Evolutionary conservation across 345 rosid species (phyloP), one percentile per base, ranked within the genome.

Genomic region (Geranium brycei): DNA sequence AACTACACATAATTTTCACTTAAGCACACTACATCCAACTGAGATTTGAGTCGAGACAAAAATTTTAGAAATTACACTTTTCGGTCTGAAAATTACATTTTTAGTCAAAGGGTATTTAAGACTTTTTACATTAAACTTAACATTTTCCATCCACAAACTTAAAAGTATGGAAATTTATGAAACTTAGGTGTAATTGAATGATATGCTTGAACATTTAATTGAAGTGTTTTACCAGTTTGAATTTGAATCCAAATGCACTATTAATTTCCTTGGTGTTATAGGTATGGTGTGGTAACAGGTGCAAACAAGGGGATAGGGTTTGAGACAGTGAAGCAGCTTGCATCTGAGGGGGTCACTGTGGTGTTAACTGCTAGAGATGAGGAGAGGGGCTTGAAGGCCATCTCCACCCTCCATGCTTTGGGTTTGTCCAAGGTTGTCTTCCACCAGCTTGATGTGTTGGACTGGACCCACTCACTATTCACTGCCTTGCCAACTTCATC

Each of bases 401-500:
- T 71, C 0, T 63, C 66, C 0, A 51, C 8, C 66, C 81, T 83
- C 51, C 81, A 75, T 35, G 51, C 61, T 2, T 19, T 69, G 67
- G 80, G 81, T n/a, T 72, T 80, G 11, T 19, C 68, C 0, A 75
- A 69, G 66, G 79, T 80, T 4, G 51, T 78, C 41, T 83, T 80
- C 70, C 85, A 80, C 63, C 83, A 76, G 57, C 87, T 80, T 61
- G 83, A 83, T 71, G 85, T 80, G 15, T 64, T 75, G 75, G 84
- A 80, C 30, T n/a, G n/a, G n/a, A n/a, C n/a, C 72, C 72, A 12
- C 13, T 57, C 31, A 80, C 81, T 68, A 13, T 59, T 17, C 57
- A 70, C 11, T 64, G 69, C 14, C 23, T 78, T 68, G 83, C 81
- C 3, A 13, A 59, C 2, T 80, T 83, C 69, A 38, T 80, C 62